Conservation (phyloP, 1,284 basidiomycete genomes). For the Ganoderma boninense region DNA sequence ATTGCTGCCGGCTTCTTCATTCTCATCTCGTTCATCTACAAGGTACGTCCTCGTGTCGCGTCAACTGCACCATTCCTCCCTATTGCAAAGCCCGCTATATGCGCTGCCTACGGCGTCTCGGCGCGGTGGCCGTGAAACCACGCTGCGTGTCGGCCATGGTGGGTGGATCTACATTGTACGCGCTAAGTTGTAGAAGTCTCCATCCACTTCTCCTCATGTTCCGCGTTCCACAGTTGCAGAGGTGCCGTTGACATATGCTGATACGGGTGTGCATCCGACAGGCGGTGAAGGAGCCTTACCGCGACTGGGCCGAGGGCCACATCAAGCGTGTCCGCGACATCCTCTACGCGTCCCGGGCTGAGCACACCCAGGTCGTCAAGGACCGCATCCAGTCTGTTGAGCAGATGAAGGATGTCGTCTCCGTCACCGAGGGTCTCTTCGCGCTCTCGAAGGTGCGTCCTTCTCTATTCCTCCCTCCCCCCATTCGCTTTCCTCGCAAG, state of each 20-base stretch:
- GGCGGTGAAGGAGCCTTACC: conserved; percentile 81
- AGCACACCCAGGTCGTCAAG: conserved; percentile 95
- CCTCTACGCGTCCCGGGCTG: conserved; percentile 84
- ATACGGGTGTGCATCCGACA: conserved; percentile 18
- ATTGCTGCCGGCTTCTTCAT: conserved; percentile 87
- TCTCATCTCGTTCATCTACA: conserved; percentile 87
- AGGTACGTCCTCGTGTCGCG: conserved; percentile 55
- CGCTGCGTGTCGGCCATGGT: no score
- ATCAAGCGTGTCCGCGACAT: conserved; percentile 86
- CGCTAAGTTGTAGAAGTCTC: not conserved
- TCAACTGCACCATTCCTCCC: not conserved
- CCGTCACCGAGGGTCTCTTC: conserved; percentile 91
- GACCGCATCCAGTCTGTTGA: conserved; percentile 92
- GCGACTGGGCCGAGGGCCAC: conserved; percentile 91
- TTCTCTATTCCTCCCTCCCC: conserved; percentile 5
- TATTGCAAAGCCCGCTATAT: not conserved
- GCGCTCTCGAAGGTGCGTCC: conserved; percentile 84
- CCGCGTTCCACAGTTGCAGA: not conserved
- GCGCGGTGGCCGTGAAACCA: not conserved
- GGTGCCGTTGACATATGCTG: not conserved
- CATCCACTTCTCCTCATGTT: not conserved
- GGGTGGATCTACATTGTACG: not conserved
- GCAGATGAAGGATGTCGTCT: conserved; percentile 94
- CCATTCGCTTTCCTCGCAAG: no score
- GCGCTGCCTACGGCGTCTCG: not conserved